Evolutionary conservation across 2,329 filamentous ascomycete species (phyloP), one percentile per base, ranked within the genome.

Genomic region (Botrytis galanthina): DNA sequence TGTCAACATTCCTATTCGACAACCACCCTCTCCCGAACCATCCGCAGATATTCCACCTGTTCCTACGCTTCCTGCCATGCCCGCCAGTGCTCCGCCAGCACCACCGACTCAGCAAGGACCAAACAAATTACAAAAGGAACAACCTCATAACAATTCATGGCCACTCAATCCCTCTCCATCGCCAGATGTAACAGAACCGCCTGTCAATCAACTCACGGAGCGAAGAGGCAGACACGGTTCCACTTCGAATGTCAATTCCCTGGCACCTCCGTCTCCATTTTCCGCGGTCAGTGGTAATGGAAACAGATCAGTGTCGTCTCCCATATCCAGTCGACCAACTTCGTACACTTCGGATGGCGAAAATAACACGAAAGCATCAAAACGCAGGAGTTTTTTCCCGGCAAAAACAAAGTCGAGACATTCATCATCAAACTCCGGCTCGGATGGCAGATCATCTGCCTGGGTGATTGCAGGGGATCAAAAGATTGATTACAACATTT

Each of bases 401-500:
- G 42, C 39, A 16, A 66, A 48, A 42, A 64, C 70, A 3, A 72
- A 48, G 54, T 68, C 73, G 20, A 62, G 70, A 54, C 35, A 67
- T 32, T 60, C 61, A 22, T 68, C 72, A 6, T 51, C 64, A 32
- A 54, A 74, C 29, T 64, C 61, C n/a, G 62, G 32, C 22, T 26
- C 62, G 7, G 61, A 59, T 71, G 70, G n/a, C 37, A 64, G 62
- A 61, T 72, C 73, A n/a, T 18, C 51, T 29, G 73, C 73, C 35
- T 74, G 73, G 73, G 63, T 74, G 20, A 72, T 67, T 29, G 64
- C 63, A 37, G 61, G 62, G 20, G 62, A 66, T 35, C 48, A 68
- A 37, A 72, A 60, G 26, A 74, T 74, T 46, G 73, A 74, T 54
- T 74, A 74, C 54, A 73, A 68, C 26, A 46, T 74, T 42, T 67